Conservation (phyloP, 1,139 yeast species). For the Nakaseomyces nivariensis region DNA sequence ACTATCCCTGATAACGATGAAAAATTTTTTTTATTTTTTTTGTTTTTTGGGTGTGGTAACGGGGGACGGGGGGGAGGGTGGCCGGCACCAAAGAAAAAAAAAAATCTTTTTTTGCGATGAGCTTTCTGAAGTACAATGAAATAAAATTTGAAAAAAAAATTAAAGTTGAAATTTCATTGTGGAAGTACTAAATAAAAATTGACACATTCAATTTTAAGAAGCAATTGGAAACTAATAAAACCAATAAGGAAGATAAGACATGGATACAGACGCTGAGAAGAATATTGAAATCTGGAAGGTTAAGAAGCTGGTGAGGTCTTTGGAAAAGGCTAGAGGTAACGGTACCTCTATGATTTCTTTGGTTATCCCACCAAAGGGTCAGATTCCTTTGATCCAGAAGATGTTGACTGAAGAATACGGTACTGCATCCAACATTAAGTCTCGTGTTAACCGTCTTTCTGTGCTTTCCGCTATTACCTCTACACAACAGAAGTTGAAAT, state of each 20-base stretch:
- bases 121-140: background rate
- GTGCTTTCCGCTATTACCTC: constrained; percentile 95
- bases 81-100: background rate
- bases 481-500: constrained; percentile 89
- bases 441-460: constrained; percentile 91
- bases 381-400: constrained; percentile 76
- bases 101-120: background rate
- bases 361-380: constrained; percentile 91
- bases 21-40: too few relatives aligned
- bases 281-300: constrained; percentile 98
- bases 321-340: constrained; percentile 89
- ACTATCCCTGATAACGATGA: background rate
- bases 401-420: constrained; percentile 98
- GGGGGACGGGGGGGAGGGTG: too few relatives aligned
- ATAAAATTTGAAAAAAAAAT: too few relatives aligned
- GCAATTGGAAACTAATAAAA: too few relatives aligned
- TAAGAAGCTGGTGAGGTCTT: constrained; percentile 78
- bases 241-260: too few relatives aligned
- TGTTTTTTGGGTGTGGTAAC: background rate
- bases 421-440: constrained; percentile 94
- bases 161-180: too few relatives aligned
- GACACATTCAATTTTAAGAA: too few relatives aligned
- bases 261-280: constrained; percentile 73
- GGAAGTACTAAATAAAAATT: too few relatives aligned
- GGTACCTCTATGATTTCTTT: constrained; percentile 98